phyloP scores from a whole-genome alignment of 345 rosid genomes.

The Gossypium australe region DNA sequence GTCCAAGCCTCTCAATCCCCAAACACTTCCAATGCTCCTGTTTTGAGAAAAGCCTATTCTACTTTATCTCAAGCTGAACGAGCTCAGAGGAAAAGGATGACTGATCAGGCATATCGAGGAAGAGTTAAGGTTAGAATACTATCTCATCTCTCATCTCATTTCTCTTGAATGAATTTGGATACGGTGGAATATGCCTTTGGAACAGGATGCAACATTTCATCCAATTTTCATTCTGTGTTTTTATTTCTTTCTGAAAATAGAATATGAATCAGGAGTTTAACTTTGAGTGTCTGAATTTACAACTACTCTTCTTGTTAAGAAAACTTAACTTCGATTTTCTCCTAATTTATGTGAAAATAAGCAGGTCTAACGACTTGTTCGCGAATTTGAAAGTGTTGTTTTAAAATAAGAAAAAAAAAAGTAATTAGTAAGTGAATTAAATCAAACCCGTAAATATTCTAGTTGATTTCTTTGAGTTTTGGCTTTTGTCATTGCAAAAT shows the following conservation, averaged over 20 bases:
- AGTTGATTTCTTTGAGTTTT: not conserved
- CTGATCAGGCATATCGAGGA: not conserved
- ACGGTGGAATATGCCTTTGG: not conserved
- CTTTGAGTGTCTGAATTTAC: not conserved
- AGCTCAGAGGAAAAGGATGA: not conserved
- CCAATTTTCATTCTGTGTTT: not conserved
- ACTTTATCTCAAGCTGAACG: not conserved
- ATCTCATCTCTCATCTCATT: not conserved
- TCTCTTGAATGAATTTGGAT: not conserved
- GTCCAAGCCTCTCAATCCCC: not conserved
- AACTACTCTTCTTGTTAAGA: not conserved
- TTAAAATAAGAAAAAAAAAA: not conserved
- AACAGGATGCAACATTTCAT: not conserved
- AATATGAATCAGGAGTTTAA: not conserved
- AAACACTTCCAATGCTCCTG: not conserved
- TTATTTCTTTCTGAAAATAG: not conserved
- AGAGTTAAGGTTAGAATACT: not conserved
- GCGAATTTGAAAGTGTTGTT: not conserved
- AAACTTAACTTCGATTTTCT: not conserved
- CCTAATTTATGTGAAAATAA: not conserved
- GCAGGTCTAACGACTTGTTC: not conserved
- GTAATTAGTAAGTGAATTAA: not conserved
- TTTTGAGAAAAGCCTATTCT: not conserved
- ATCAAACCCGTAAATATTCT: not conserved
- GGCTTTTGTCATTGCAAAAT: not conserved